phyloP scores from a whole-genome alignment of 805 yeast genomes.

The Starmerella kuoi region DNA sequence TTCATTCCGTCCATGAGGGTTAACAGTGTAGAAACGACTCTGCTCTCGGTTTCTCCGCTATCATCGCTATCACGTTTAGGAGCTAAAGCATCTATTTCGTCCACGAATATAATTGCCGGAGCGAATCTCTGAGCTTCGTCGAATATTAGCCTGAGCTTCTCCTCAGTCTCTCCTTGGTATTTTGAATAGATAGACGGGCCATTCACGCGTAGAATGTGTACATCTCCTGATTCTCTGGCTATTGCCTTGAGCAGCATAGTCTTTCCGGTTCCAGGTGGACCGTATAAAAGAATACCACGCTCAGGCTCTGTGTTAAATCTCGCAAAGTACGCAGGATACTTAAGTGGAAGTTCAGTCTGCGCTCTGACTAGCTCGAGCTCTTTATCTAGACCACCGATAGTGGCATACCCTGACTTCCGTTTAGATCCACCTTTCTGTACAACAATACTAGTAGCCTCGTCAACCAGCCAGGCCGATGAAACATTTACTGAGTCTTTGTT shows the following conservation, averaged over 20 bases:
- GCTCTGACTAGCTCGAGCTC: conserved; percentile 52
- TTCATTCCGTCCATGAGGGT: conserved; percentile 99
- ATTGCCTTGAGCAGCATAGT: conserved; percentile 76
- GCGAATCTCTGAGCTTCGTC: conserved; percentile 75
- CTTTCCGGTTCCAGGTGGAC: conserved; percentile 97
- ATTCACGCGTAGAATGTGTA: conserved; percentile 74
- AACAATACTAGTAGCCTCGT: background rate
- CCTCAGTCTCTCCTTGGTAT: conserved; percentile 89
- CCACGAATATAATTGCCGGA: conserved; percentile 80
- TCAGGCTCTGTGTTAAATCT: conserved; percentile 89
- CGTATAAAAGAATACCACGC: conserved; percentile 83
- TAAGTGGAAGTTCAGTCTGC: conserved; percentile 68
- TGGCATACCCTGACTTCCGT: conserved; percentile 31
- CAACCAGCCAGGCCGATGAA: background rate
- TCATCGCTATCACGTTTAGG: conserved; percentile 79
- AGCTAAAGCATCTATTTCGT: conserved; percentile 85
- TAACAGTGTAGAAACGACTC: conserved; percentile 80
- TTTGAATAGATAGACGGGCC: conserved; percentile 90
- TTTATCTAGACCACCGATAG: conserved; percentile 65
- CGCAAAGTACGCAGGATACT: conserved; percentile 60
- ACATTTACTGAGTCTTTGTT: background rate
- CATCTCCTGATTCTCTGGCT: conserved; percentile 52
- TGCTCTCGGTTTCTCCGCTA: conserved; percentile 75
- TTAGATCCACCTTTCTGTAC: background rate
- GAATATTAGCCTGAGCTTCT: conserved; percentile 66